Conservation (phyloP, 2,329 filamentous ascomycete species). For the Juglanconis sp. region DNA sequence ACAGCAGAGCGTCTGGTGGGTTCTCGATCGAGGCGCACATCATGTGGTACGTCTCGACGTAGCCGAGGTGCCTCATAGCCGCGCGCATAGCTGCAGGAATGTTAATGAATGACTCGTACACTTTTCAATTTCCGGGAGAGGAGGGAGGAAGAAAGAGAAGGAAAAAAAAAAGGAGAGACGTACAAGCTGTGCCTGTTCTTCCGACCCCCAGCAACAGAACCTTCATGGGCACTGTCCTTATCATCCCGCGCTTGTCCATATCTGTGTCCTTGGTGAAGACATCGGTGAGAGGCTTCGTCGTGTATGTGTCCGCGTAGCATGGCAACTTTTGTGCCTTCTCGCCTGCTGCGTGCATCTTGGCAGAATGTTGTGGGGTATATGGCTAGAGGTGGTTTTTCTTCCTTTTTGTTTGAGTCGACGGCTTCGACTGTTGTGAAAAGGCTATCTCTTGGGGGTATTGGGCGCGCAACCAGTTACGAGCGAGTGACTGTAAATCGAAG, state of each 20-base stretch:
- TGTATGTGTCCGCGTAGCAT: conserved; percentile 28
- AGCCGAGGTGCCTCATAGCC: conserved; percentile 64
- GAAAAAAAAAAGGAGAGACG: conserved; percentile 25
- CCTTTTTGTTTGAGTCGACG: not conserved
- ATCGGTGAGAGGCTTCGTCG: conserved; percentile 48
- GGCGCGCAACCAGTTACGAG: not conserved
- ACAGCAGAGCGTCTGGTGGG: conserved; percentile 64
- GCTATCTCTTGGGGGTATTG: not conserved
- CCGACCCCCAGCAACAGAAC: conserved; percentile 67
- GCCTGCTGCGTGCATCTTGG: conserved; percentile 8
- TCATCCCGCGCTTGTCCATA: conserved; percentile 63
- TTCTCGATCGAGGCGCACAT: conserved; percentile 68
- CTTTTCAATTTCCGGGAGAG: not conserved
- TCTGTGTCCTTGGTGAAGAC: conserved; percentile 64
- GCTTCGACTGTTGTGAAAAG: not conserved
- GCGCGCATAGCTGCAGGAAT: conserved; percentile 53
- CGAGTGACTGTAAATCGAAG: not conserved
- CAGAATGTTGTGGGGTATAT: not conserved
- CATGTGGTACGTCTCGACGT: conserved; percentile 70
- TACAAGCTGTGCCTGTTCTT: conserved; percentile 68
- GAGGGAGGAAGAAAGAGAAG: no score
- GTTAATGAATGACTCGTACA: not conserved
- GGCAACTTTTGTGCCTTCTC: conserved; percentile 13
- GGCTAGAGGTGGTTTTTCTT: not conserved
- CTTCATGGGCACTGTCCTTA: conserved; percentile 67